Percentiles rank a stretch among this genome's conserved stretches.
Conservation (phyloP, 495 filamentous ascomycete species). For the Cenococcum geophilum region DNA sequence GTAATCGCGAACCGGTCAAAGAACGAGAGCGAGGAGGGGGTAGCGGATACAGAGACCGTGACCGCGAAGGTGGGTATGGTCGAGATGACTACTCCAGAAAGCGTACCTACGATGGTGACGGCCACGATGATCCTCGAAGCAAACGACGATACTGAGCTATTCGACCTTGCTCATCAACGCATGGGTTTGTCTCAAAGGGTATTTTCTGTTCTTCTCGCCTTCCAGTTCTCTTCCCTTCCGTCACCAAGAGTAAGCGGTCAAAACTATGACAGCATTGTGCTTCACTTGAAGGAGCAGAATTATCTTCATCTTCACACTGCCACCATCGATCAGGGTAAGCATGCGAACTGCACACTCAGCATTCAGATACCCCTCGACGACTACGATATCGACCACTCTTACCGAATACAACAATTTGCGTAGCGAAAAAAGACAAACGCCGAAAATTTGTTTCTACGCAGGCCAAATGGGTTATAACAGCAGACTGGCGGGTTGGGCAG, state of each 20-base stretch:
- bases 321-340: slow-evolving; percentile 22
- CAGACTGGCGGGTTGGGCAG: neutral
- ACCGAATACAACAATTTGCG: neutral
- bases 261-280: slow-evolving; percentile 30
- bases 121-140: slow-evolving; percentile 72
- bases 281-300: neutral
- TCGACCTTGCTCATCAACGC: slow-evolving; percentile 3
- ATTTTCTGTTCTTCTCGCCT: slow-evolving; percentile 41
- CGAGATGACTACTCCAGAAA: slow-evolving; percentile 53
- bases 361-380: neutral
- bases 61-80: slow-evolving; percentile 48
- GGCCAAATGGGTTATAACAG: neutral
- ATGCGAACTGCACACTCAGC: slow-evolving; percentile 1
- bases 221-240: slow-evolving; percentile 49
- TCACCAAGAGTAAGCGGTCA: slow-evolving; percentile 59
- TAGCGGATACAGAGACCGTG: slow-evolving; percentile 44
- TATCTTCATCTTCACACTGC: neutral
- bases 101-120: slow-evolving; percentile 52
- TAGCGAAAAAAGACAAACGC: neutral
- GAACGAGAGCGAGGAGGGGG: slow-evolving; percentile 45
- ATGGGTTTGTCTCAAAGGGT: slow-evolving; percentile 44
- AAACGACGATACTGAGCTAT: slow-evolving; percentile 43
- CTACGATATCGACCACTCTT: neutral
- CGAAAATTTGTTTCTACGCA: neutral
- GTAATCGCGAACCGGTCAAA: slow-evolving; percentile 64